Conservation (phyloP, 2,329 filamentous ascomycete species). For the Microsporum audouinii region DNA sequence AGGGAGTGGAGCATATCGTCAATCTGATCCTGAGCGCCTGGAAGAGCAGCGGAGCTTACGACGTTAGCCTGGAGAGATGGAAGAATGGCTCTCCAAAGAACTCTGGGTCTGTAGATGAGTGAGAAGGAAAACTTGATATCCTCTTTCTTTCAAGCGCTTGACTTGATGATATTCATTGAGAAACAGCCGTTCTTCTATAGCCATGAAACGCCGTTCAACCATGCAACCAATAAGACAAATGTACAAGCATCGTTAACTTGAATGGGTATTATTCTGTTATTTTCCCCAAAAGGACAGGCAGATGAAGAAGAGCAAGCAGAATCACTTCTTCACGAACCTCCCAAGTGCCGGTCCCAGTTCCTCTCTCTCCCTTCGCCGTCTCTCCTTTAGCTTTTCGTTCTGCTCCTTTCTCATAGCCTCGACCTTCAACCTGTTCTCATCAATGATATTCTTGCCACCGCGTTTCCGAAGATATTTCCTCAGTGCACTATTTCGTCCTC, state of each 20-base stretch:
- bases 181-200: not conserved
- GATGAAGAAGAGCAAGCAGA: not conserved
- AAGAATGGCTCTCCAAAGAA: slow-evolving; percentile 29
- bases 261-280: slow-evolving; percentile 10
- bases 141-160: no score
- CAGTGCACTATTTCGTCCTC: slow-evolving; percentile 81
- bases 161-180: not conserved
- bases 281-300: not conserved
- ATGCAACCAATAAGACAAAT: not conserved
- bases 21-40: slow-evolving; percentile 82
- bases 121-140: not conserved
- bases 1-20: slow-evolving; percentile 75
- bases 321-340: slow-evolving; percentile 52
- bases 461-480: slow-evolving; percentile 87
- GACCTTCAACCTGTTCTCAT: slow-evolving; percentile 80
- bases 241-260: slow-evolving; percentile 1
- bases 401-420: slow-evolving; percentile 65
- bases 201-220: not conserved
- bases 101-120: slow-evolving; percentile 23
- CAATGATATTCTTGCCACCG: slow-evolving; percentile 83
- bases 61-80: slow-evolving; percentile 35
- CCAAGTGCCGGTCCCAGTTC: slow-evolving; percentile 77
- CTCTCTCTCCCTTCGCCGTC: slow-evolving; percentile 54
- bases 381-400: slow-evolving; percentile 57
- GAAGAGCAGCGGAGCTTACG: slow-evolving; percentile 71